A percentile compares a stretch with the other conserved stretches of the same genome.
These are phyloP conservation scores for Nicotiana attenuata DNA, from an alignment of 257 asterid species.

Conservation along the genomic window DNA sequence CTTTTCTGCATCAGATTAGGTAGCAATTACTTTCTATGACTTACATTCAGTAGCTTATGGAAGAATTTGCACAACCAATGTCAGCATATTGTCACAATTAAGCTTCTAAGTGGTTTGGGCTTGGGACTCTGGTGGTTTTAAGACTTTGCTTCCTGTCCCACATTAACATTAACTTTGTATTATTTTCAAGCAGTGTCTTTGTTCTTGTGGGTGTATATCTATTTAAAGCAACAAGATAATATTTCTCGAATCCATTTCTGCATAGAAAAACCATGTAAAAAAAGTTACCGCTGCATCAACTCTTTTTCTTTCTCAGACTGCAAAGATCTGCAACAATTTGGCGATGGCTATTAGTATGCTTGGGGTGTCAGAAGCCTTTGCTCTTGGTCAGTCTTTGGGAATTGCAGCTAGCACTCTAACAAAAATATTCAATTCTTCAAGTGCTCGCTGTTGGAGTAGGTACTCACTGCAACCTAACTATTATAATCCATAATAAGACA, in stretches of 20 bases:
- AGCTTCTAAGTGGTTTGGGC: neutral
- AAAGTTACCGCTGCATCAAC: neutral
- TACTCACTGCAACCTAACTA: slow-evolving; percentile 23
- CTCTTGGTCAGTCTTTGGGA: slow-evolving; percentile 88
- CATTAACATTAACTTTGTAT: neutral
- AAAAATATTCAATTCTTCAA: slow-evolving; percentile 72
- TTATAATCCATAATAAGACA: neutral
- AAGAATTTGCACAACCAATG: neutral
- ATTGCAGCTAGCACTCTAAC: slow-evolving; percentile 67
- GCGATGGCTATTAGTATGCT: slow-evolving; percentile 97
- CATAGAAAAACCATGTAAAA: neutral
- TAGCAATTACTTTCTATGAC: neutral
- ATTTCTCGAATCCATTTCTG: slow-evolving; percentile 1
- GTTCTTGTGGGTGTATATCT: neutral
- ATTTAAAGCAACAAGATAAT: neutral
- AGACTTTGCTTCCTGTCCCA: neutral
- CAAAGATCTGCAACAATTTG: slow-evolving; percentile 93
- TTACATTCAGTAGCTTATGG: neutral
- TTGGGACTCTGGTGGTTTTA: neutral
- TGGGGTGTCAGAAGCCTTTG: slow-evolving; percentile 91
- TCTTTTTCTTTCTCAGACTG: slow-evolving; percentile 42
- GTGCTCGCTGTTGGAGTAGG: slow-evolving; percentile 99
- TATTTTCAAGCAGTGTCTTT: neutral
- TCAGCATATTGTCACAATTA: neutral
- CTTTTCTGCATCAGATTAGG: neutral